These are phyloP conservation scores for Scedosporium aurantiacum DNA, from an alignment of 2,329 filamentous ascomycete species.

Conservation along the genomic window DNA sequence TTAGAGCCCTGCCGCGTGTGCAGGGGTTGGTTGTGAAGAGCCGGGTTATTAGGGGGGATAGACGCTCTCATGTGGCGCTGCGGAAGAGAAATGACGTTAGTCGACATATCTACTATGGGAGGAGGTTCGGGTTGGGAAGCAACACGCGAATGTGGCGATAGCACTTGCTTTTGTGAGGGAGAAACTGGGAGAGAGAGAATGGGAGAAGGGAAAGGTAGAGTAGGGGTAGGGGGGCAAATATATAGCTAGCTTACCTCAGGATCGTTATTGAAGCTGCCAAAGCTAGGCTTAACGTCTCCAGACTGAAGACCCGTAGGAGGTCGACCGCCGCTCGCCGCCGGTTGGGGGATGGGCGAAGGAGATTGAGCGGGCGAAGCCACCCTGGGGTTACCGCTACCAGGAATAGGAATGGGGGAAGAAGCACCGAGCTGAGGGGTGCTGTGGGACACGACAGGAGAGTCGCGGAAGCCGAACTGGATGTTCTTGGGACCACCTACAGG, in stretches of 20 bases:
- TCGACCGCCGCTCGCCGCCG: slow-evolving; percentile 71
- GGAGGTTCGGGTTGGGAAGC: slow-evolving; percentile 11
- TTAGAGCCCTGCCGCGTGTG: slow-evolving; percentile 82
- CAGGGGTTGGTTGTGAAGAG: slow-evolving; percentile 51
- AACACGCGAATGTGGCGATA: slow-evolving; percentile 17
- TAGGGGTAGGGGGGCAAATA: slow-evolving; percentile 3
- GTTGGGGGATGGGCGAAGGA: slow-evolving; percentile 86
- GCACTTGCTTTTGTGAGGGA: slow-evolving; percentile 1
- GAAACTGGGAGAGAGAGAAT: background rate
- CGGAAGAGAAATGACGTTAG: slow-evolving; percentile 7
- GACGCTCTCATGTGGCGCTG: slow-evolving; percentile 60
- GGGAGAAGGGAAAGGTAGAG: slow-evolving; percentile 3
- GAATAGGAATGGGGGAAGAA: slow-evolving; percentile 51
- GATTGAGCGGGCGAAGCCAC: slow-evolving; percentile 78
- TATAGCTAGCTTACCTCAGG: slow-evolving; percentile 58
- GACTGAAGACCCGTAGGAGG: slow-evolving; percentile 68
- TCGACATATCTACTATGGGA: background rate
- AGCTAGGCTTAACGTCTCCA: slow-evolving; percentile 53
- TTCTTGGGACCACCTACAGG: slow-evolving; percentile 45
- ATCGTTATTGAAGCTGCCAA: slow-evolving; percentile 74
- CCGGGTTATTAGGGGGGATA: slow-evolving; percentile 50
- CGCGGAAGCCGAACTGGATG: slow-evolving; percentile 74
- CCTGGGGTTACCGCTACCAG: slow-evolving; percentile 45
- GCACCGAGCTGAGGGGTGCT: slow-evolving; percentile 51
- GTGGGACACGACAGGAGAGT: slow-evolving; percentile 55